These are phyloP conservation scores for Aspergillus novoparasiticus DNA, from an alignment of 2,329 filamentous ascomycete species.

Conservation along the genomic window DNA sequence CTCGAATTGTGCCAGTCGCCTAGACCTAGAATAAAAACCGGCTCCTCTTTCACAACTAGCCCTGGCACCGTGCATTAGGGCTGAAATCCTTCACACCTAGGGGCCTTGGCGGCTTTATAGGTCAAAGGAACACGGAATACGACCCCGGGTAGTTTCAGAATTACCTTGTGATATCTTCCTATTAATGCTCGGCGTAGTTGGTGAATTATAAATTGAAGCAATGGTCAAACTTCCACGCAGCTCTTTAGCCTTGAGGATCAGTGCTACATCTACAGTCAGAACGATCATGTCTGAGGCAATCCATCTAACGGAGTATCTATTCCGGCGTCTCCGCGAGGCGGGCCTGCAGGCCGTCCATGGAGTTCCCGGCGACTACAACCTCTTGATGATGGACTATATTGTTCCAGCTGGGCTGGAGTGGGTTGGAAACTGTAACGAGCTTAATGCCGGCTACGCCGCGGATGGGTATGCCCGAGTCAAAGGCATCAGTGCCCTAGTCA, in stretches of 20 bases:
- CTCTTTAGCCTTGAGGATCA: neutral
- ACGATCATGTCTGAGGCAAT: neutral
- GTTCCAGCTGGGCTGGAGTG: conserved; percentile 50
- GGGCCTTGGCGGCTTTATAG: neutral
- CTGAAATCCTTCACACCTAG: neutral
- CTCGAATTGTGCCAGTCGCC: rapidly evolving
- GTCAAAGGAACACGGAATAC: neutral
- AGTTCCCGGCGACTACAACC: conserved; percentile 49
- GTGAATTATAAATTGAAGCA: neutral
- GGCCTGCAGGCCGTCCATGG: conserved; percentile 46
- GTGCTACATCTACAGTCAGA: neutral
- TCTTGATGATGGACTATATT: conserved; percentile 56
- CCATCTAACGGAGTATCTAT: conserved; percentile 34
- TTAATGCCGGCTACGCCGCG: conserved; percentile 57
- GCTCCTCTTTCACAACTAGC: neutral
- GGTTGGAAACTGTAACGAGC: conserved; percentile 60
- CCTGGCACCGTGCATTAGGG: neutral
- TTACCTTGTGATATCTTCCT: no score
- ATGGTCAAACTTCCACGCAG: neutral
- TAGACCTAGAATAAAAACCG: neutral
- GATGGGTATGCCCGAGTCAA: conserved; percentile 38
- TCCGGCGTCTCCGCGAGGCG: conserved; percentile 41
- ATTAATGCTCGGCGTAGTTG: no score
- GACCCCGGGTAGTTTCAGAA: neutral
- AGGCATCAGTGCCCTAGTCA: conserved; percentile 28